Conservation (phyloP, 2,329 filamentous ascomycete species). For the Xylariaceae sp. region DNA sequence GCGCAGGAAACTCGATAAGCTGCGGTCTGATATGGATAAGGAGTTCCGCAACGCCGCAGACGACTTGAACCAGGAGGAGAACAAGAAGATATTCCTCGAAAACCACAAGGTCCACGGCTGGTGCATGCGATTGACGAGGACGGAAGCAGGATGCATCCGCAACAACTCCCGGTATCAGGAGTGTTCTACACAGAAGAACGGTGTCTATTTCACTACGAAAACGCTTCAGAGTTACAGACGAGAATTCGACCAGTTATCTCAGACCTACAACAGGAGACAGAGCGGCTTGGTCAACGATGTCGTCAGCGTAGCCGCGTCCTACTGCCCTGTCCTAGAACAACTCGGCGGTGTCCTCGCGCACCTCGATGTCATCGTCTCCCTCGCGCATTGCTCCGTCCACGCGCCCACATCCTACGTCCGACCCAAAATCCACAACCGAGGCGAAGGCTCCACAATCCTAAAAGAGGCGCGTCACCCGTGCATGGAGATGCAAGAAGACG, state of each 20-base stretch:
- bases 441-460: conserved; percentile 82
- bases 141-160: conserved; percentile 85
- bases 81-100: conserved; percentile 97
- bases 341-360: conserved; percentile 85
- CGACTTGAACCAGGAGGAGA: conserved; percentile 85
- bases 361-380: conserved; percentile 88
- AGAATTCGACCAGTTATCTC: conserved; percentile 88
- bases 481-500: conserved; percentile 97
- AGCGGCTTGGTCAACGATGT: conserved; percentile 87
- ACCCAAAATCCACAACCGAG: conserved; percentile 83
- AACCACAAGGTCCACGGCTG: conserved; percentile 94
- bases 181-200: conserved; percentile 97
- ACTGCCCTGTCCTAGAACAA: conserved; percentile 86
- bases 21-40: conserved; percentile 73
- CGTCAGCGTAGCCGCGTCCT: conserved; percentile 86
- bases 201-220: conserved; percentile 93
- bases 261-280: conserved; percentile 94
- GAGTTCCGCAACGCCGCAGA: conserved; percentile 73
- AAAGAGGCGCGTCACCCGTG: conserved; percentile 93
- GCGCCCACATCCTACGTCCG: conserved; percentile 88
- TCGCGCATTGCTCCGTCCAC: conserved; percentile 89
- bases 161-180: conserved; percentile 88
- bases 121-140: conserved; percentile 90
- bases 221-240: conserved; percentile 73
- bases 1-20: conserved; percentile 80